Percentiles rank a stretch among this genome's conserved stretches.
These are phyloP conservation scores for Colletotrichum cereale DNA, from an alignment of 2,329 filamentous ascomycete genomes.

Conservation along the genomic window DNA sequence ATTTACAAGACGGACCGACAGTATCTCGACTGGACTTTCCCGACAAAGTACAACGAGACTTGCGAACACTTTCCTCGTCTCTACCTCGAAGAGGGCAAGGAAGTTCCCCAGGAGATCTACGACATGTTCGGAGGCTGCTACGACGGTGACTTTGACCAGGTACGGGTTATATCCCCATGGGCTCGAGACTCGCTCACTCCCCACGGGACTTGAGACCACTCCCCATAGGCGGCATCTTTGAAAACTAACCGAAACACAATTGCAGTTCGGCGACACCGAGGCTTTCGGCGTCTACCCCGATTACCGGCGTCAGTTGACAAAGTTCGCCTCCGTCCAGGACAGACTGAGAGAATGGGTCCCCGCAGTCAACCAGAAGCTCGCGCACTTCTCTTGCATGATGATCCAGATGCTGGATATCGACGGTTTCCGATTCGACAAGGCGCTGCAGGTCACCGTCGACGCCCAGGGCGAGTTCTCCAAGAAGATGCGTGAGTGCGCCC, in stretches of 20 bases:
- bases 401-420: conserved; percentile 74
- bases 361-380: conserved; percentile 67
- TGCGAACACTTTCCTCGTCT: conserved; percentile 70
- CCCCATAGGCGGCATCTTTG: no score
- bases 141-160: conserved; percentile 72
- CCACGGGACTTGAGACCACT: not conserved
- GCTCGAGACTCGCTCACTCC: no score
- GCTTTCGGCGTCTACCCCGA: conserved; percentile 74
- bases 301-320: conserved; percentile 73
- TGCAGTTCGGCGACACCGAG: conserved; percentile 69
- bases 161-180: no score
- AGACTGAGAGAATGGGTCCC: conserved; percentile 74
- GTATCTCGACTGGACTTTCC: conserved; percentile 70
- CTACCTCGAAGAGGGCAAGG: conserved; percentile 69
- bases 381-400: conserved; percentile 72
- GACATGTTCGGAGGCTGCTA: conserved; percentile 66
- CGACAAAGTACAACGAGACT: conserved; percentile 64
- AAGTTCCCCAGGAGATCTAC: conserved; percentile 60
- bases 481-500: conserved; percentile 69
- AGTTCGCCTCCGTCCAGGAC: conserved; percentile 77
- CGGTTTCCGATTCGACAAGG: conserved; percentile 76
- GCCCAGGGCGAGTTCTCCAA: conserved; percentile 69
- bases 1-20: conserved; percentile 65
- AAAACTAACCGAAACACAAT: not conserved
- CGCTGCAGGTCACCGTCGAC: conserved; percentile 73